phyloP scores from a whole-genome alignment of 2,329 filamentous ascomycete species.

The Colletotrichum simmondsii region DNA sequence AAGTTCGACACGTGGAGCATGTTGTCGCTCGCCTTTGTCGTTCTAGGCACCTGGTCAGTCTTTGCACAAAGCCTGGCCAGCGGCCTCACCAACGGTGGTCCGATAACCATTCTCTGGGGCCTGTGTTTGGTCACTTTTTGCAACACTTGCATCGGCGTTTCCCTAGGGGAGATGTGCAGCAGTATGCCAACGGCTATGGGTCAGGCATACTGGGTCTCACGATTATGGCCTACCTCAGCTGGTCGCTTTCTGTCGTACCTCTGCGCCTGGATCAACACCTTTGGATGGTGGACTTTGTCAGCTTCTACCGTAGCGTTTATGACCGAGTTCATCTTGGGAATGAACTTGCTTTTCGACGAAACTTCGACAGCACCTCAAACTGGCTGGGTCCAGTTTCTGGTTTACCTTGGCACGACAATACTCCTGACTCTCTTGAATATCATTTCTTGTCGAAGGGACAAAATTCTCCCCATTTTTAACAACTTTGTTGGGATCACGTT shows the following conservation, averaged over 20 bases:
- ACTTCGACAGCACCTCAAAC: conserved; percentile 54
- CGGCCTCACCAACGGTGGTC: conserved; percentile 65
- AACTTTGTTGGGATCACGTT: not conserved
- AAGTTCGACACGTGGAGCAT: not conserved
- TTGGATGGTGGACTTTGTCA: conserved; percentile 68
- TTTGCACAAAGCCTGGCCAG: conserved; percentile 38
- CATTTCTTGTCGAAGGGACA: not conserved
- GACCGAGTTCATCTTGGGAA: conserved; percentile 66
- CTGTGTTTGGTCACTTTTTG: conserved; percentile 62
- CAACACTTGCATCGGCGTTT: conserved; percentile 64
- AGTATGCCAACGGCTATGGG: conserved; percentile 70
- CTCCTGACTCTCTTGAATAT: not conserved
- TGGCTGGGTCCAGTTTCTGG: conserved; percentile 56
- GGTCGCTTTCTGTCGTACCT: conserved; percentile 66
- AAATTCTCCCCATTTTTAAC: not conserved
- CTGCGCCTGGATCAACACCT: conserved; percentile 70
- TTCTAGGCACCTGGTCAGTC: not conserved
- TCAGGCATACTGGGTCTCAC: conserved; percentile 67
- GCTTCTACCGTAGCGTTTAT: conserved; percentile 68
- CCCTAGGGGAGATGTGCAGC: conserved; percentile 66
- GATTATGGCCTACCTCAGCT: conserved; percentile 46
- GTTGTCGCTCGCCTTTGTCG: not conserved
- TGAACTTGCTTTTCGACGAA: conserved; percentile 63
- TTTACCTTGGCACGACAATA: not conserved
- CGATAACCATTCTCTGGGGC: conserved; percentile 66